Evolutionary conservation across 163 green algal species (phyloP), one percentile per base, ranked within the genome.

Genomic region (Coccomyxa subellipsoidea): DNA sequence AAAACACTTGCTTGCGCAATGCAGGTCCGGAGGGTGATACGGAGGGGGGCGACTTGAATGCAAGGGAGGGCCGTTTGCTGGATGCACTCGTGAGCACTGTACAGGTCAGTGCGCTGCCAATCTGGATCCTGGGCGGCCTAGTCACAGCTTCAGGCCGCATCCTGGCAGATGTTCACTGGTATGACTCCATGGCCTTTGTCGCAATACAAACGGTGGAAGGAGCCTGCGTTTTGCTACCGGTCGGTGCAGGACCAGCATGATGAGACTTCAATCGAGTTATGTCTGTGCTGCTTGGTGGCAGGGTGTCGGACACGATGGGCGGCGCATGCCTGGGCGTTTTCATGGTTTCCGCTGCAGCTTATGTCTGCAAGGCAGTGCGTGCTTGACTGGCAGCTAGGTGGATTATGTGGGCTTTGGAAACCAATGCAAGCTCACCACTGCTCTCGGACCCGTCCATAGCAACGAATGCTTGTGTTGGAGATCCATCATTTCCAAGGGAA

Each of bases 131-230:
- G 27, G 66, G 66, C 29, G 66, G 66, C 29, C 8, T 23, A 18
- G 4, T 73, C 29, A 73, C 66, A 23, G 66, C 66, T 73, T 73
- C 29, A 32, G 66, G 66, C 1, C 66, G 66, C n/a, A 34, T 73
- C 66, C n/a, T 73, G 66, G 66, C 66, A 36, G 66, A 73, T 34
- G 66, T 73, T 8, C 66, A 73, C 7, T 73, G 66, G 66, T 73
- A 36, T 5, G 66, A 32, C 66, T 73, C 47, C 47, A 59, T 12
- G 3, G 47, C 47, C 23, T 18, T n/a, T n/a, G n/a, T 12, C 47
- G 12, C 47, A 66, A 29, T 12, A 66, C 47, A 29, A 18, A 29
- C 12, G 12, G 12, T 66, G 12, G 18, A 18, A 12, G 12, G 47
- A 29, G 47, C 18, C 18, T 18, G 12, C 47, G 18, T 18, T 66